A percentile compares a stretch with the other conserved stretches of the same genome.
These are phyloP conservation scores for Tylopilus plumbeoviolaceoides DNA, from an alignment of 768 basidiomycete species.

Conservation along the genomic window DNA sequence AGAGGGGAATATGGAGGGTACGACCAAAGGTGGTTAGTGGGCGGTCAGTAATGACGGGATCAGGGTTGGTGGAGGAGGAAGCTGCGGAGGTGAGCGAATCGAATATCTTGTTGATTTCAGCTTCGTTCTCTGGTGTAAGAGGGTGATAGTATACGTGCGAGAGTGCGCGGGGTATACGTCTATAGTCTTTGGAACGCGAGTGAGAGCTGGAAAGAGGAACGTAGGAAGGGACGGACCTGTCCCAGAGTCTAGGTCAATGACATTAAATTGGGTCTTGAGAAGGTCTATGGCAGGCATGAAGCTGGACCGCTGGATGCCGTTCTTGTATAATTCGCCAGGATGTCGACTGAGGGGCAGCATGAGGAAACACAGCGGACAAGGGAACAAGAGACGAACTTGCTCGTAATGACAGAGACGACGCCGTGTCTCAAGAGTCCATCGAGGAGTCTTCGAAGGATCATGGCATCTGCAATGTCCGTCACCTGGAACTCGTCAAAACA, in stretches of 20 bases:
- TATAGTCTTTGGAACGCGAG: conserved; percentile 66
- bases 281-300: conserved; percentile 95
- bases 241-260: conserved; percentile 93
- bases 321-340: conserved; percentile 96
- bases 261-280: conserved; percentile 79
- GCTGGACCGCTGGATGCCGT: conserved; percentile 93
- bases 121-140: conserved; percentile 54
- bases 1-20: conserved; percentile 71
- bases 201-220: neutral
- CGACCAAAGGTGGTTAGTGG: conserved; percentile 88
- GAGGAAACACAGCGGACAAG: neutral
- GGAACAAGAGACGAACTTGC: conserved; percentile 63
- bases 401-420: conserved; percentile 93
- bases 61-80: conserved; percentile 31
- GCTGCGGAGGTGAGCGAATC: conserved; percentile 51
- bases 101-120: conserved; percentile 85
- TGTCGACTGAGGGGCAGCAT: conserved; percentile 63
- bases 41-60: conserved; percentile 57
- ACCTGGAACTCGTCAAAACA: conserved; percentile 99
- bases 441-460: conserved; percentile 90
- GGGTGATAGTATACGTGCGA: conserved; percentile 93
- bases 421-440: conserved; percentile 85
- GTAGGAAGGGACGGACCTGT: conserved; percentile 54
- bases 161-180: conserved; percentile 87
- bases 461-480: conserved; percentile 96